A percentile compares a stretch with the other conserved stretches of the same genome.
phyloP scores from a whole-genome alignment of 805 yeast genomes.

The Schizosaccharomyces cryophilus region DNA sequence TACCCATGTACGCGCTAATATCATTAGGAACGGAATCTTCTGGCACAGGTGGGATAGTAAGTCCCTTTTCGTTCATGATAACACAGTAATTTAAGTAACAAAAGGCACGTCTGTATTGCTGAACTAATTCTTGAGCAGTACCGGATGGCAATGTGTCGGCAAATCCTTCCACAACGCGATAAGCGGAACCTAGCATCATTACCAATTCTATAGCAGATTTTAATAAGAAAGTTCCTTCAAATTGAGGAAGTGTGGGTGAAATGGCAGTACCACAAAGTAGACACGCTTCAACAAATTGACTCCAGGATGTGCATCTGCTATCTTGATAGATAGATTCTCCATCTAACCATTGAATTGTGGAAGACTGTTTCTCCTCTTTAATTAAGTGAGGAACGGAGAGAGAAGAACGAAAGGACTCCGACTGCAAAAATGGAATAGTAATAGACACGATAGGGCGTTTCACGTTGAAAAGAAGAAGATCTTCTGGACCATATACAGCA shows the following conservation, averaged over 20 bases:
- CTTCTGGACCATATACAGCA: slow-evolving; percentile 64
- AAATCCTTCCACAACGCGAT: slow-evolving; percentile 8
- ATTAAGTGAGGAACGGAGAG: too few relatives aligned
- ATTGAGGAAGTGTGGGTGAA: slow-evolving; percentile 40
- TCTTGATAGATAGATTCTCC: not conserved
- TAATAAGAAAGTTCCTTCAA: slow-evolving; percentile 10
- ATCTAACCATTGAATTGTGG: not conserved
- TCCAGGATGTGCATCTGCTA: not conserved
- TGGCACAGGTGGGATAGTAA: not conserved
- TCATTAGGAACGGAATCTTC: slow-evolving; percentile 44
- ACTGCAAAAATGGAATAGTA: too few relatives aligned
- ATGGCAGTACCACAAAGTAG: slow-evolving; percentile 56
- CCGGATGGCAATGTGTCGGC: slow-evolving; percentile 4
- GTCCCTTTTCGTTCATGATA: not conserved
- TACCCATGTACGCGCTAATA: slow-evolving; percentile 58
- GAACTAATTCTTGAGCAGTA: slow-evolving; percentile 8
- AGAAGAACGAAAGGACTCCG: too few relatives aligned
- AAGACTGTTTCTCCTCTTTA: too few relatives aligned
- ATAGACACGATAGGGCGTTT: slow-evolving; percentile 35
- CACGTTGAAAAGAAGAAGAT: slow-evolving; percentile 31
- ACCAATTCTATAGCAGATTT: slow-evolving; percentile 12
- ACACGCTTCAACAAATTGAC: slow-evolving; percentile 27
- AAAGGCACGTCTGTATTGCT: slow-evolving; percentile 18
- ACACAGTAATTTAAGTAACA: not conserved
- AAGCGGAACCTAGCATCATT: slow-evolving; percentile 12